A percentile compares a stretch with the other conserved stretches of the same genome.
Conservation (phyloP, 768 basidiomycete genomes). For the Leccinum disarticulatum region DNA sequence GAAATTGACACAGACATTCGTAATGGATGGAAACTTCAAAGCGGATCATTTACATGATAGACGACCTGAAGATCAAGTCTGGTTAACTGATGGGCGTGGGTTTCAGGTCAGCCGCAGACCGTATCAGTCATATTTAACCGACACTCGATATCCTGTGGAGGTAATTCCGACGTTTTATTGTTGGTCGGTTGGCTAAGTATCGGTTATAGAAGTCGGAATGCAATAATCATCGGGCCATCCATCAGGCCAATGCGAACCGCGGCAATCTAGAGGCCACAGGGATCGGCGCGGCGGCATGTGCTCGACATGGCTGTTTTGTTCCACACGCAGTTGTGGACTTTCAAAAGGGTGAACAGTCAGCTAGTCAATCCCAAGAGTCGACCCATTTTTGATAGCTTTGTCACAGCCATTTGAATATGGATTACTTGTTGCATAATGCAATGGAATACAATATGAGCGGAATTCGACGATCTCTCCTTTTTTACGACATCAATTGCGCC, state of each 20-base stretch:
- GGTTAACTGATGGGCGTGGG: background rate
- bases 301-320: constrained; percentile 1
- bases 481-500: constrained; percentile 12
- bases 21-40: constrained; percentile 19
- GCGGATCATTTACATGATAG: constrained; percentile 12
- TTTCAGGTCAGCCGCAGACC: background rate
- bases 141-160: background rate
- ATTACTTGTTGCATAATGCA: background rate
- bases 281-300: background rate
- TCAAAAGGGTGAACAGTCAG: background rate
- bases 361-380: background rate
- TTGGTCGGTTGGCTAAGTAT: background rate
- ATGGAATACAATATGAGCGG: background rate
- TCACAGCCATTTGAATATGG: constrained; percentile 11
- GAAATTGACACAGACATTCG: background rate
- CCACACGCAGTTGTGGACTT: background rate
- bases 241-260: background rate
- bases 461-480: background rate
- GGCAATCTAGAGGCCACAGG: background rate
- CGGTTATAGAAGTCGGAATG: background rate
- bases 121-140: background rate
- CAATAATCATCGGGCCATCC: constrained; percentile 1
- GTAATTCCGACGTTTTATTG: background rate
- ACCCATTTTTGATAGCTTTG: background rate
- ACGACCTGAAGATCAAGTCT: background rate